A percentile compares a stretch with the other conserved stretches of the same genome.
Conservation (phyloP, 805 yeast genomes). For the Nakazawaea holstii region DNA sequence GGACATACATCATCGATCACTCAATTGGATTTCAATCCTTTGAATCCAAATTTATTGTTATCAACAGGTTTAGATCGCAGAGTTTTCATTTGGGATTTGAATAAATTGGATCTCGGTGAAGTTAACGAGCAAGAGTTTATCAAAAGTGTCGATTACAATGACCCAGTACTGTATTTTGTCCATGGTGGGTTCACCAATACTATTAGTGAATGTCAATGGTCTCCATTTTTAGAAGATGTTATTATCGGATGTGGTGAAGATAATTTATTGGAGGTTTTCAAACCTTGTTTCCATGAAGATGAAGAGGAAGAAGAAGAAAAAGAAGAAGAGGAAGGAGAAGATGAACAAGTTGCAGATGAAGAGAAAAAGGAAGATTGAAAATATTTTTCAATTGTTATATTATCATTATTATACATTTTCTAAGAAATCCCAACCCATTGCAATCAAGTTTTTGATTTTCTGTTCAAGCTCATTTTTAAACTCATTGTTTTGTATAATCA, state of each 20-base stretch:
- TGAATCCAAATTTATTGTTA: constrained; percentile 46
- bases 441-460: constrained; percentile 24
- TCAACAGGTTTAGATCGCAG: constrained; percentile 60
- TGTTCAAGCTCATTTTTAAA: constrained; percentile 27
- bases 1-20: constrained; percentile 61
- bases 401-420: constrained; percentile 4
- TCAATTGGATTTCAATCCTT: constrained; percentile 49
- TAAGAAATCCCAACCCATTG: constrained; percentile 7
- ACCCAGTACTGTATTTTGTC: constrained; percentile 72
- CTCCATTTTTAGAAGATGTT: constrained; percentile 53
- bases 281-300: constrained; percentile 44
- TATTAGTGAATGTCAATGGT: constrained; percentile 63
- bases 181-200: constrained; percentile 85
- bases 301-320: constrained; percentile 33
- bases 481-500: constrained; percentile 17
- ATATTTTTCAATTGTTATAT: no score
- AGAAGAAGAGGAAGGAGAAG: constrained; percentile 31
- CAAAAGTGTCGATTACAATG: constrained; percentile 52
- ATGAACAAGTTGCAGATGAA: constrained; percentile 10
- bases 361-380: not conserved
- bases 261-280: constrained; percentile 72
- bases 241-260: constrained; percentile 73
- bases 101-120: constrained; percentile 49
- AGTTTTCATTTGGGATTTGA: constrained; percentile 71
- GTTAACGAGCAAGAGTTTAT: constrained; percentile 46